phyloP scores from a whole-genome alignment of 139 green algal genomes.

The Closterium sp. region DNA sequence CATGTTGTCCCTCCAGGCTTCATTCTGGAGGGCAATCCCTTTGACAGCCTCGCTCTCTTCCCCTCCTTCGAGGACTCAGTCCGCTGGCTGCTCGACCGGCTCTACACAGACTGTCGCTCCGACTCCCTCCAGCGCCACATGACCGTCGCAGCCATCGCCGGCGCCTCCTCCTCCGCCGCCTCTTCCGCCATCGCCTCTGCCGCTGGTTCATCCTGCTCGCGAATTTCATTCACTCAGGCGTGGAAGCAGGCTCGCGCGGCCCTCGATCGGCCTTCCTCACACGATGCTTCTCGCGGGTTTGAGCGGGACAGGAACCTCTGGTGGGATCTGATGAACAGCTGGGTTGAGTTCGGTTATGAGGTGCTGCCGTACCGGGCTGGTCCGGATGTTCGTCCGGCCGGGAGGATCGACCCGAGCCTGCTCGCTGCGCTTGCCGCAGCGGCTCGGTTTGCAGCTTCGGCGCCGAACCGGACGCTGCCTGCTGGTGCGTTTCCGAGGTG shows the following conservation, averaged over 20 bases:
- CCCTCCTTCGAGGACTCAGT: not conserved
- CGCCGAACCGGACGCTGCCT: too few relatives aligned
- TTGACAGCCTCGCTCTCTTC: not conserved
- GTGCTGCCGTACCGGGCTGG: conserved; percentile 11
- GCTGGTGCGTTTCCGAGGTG: too few relatives aligned
- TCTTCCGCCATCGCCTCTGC: not conserved
- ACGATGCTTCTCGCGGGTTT: not conserved
- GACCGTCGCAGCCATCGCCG: too few relatives aligned
- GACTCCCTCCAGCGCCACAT: not conserved
- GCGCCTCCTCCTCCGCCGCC: not conserved
- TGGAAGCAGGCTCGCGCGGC: not conserved
- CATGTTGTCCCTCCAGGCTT: conserved; percentile 1
- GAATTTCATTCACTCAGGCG: not conserved
- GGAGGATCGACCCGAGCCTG: conserved; percentile 11
- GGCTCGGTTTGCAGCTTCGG: too few relatives aligned
- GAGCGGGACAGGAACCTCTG: not conserved
- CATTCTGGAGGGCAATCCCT: not conserved
- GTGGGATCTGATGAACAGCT: conserved; percentile 16
- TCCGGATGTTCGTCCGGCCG: not conserved
- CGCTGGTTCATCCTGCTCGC: not conserved
- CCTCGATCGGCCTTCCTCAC: not conserved
- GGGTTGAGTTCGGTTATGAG: conserved; percentile 2
- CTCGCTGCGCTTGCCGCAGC: not conserved
- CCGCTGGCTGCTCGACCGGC: not conserved
- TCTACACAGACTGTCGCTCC: not conserved